Evolutionary conservation across 176 grass and related monocot species (phyloP), one percentile per base, ranked within the genome.

Genomic region (Oropetium thomaeum): DNA sequence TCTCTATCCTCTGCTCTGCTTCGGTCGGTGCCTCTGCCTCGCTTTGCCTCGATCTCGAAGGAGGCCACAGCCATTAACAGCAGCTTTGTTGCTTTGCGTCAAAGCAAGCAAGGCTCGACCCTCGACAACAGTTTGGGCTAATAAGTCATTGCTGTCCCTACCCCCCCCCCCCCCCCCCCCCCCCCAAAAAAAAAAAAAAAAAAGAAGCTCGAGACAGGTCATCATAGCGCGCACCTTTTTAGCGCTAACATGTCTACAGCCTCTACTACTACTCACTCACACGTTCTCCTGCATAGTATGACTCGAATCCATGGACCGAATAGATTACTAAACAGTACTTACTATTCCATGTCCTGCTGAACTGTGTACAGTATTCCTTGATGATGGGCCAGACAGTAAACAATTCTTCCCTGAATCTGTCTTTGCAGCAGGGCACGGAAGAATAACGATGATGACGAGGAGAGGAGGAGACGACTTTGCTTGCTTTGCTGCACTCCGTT

Each of bases 41-140:
- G 67, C 73, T 72, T 51, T 13, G 28, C 28, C 85, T 79, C 79
- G 68, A 62, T 54, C 55, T 80, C 73, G 79, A 60, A 31, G 19
- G 47, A 38, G 37, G 55, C 75, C 74, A 45, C 43, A 17, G 73
- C 73, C 79, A 60, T 79, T 77, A 72, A 66, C 43, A 67, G 26
- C 33, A 52, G 34, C 66, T 77, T 77, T 79, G 81, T 88, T 88
- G 70, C 86, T 88, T 74, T 88, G 43, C 52, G 22, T 54, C 81
- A 84, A 83, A 84, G 86, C 52, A 79, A 71, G n/a, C n/a, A n/a
- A n/a, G n/a, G 63, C 69, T 70, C 62, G 61, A 33, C 3, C 69
- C 63, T 81, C 81, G 79, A 83, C 81, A 83, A 83, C 69, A 69
- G 75, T 75, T 63, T 11, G 28, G 55, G 45, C 54, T 35, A 34